A percentile compares a stretch with the other conserved stretches of the same genome.
Evolutionary conservation across 1,284 basidiomycete genomes (phyloP).

Genomic region (Vanrija sp.): DNA sequence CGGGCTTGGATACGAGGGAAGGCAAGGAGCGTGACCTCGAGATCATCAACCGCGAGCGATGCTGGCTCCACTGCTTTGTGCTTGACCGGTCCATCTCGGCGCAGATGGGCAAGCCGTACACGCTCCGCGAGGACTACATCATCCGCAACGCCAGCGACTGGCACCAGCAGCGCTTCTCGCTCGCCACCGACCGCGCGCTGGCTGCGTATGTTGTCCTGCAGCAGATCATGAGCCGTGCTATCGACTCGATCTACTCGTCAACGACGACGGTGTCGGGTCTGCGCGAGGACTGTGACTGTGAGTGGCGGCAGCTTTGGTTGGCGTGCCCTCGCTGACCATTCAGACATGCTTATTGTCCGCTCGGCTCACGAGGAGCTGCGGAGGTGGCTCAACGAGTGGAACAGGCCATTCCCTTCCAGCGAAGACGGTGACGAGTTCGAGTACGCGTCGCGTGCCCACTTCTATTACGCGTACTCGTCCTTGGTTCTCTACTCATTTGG

Average conservation of each 20-base stretch:
- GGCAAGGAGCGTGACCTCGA: constrained; percentile 50
- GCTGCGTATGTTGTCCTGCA: constrained; percentile 62
- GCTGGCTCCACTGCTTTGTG: constrained; percentile 88
- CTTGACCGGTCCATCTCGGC: constrained; percentile 86
- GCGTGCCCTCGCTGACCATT: constrained; percentile 55
- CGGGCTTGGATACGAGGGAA: constrained; percentile 67
- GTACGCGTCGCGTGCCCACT: constrained; percentile 53
- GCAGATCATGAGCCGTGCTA: constrained; percentile 77
- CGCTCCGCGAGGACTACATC: constrained; percentile 61
- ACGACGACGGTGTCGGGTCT: constrained; percentile 77
- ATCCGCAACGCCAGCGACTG: constrained; percentile 70
- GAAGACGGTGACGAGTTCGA: constrained; percentile 12
- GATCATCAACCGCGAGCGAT: constrained; percentile 87
- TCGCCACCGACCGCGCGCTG: constrained; percentile 57
- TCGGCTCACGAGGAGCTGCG: constrained; percentile 45
- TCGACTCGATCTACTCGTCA: constrained; percentile 85
- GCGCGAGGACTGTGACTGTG: constrained; percentile 81
- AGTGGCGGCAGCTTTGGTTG: constrained; percentile 5
- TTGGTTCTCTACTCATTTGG: constrained; percentile 92
- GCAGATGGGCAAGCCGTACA: constrained; percentile 53
- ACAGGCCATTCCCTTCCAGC: constrained; percentile 2
- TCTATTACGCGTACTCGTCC: constrained; percentile 78
- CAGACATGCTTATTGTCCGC: constrained; percentile 43
- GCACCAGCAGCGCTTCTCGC: constrained; percentile 58
- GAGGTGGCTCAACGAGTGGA: constrained; percentile 37